Base-by-base conservation (phyloP, 768 basidiomycete genomes). In the Lentinula sp. region DNA sequence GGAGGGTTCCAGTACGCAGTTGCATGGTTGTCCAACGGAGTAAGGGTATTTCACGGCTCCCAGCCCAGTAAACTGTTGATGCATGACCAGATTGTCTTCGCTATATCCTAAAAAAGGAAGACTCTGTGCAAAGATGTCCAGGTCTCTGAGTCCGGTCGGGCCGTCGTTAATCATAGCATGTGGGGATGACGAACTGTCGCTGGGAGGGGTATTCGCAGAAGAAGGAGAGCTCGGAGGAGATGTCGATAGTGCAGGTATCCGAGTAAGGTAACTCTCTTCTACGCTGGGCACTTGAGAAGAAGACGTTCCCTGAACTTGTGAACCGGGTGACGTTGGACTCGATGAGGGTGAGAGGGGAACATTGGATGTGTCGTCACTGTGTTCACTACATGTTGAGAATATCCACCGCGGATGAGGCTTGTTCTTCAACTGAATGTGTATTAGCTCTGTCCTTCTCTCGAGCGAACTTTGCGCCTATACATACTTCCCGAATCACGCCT, bases 401-500 rank as follows among this genome's bases (percentile, higher is more conserved):
- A 64, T 77, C 86, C 85, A 88, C 35, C 85, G 81, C 18, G 86
- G 86, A 67, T 87, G 84, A 8, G 87, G 86, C 65, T 87, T 88
- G 63, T 88, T 86, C 70, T 88, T 88, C 60, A 92, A 70, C 84
- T 92, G 23, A 23, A 32, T 10, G 48, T 59, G 16, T 32, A n/a
- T 45, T n/a, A 41, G 18, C 13, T 20, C 20, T 6, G 16, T 10
- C 10, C 20, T 23, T 42, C 32, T 59, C 41, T 60, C 13, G 46
- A 37, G 54, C 28, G 4, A 32, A 35, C 20, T 18, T 36, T 50
- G 28, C 12, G 5, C 32, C 45, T 15, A 16, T 12, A 46, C 71
- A 61, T 66, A 86, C 87, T 78, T 89, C 89, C n/a, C 91, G 83
- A 63, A 93, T 87, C 41, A 92, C 88, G 55, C 88, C 86, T 71